Percentiles rank a stretch among this genome's conserved stretches.
Conservation (phyloP, 257 asterid species). For the Solanum chilense region DNA sequence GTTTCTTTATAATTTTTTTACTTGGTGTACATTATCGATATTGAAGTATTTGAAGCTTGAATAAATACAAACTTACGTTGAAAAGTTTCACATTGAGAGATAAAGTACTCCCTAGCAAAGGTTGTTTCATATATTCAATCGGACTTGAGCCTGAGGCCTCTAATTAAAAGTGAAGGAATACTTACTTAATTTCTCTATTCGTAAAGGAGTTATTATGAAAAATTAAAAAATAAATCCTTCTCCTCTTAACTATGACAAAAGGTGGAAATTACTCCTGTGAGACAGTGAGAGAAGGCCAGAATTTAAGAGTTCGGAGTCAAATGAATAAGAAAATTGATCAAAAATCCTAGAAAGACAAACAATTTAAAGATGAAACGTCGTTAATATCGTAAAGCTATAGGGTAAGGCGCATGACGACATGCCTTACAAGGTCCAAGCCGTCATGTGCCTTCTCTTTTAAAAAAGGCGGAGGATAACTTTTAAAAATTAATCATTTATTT, state of each 20-base stretch:
- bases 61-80: neutral
- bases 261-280: neutral
- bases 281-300: neutral
- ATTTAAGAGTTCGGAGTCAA: neutral
- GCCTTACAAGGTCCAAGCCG: neutral
- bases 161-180: neutral
- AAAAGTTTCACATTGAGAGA: neutral
- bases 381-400: neutral
- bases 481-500: too few relatives aligned
- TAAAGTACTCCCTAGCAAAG: neutral
- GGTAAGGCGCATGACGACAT: neutral
- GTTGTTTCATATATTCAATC: accelerated
- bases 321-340: neutral
- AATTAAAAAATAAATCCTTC: neutral
- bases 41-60: neutral
- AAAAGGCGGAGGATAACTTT: neutral
- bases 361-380: neutral
- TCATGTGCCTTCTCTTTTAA: neutral
- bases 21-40: neutral
- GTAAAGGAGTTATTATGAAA: too few relatives aligned
- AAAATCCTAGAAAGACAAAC: too few relatives aligned
- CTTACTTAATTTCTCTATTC: too few relatives aligned
- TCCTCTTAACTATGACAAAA: neutral
- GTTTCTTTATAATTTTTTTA: neutral
- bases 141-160: neutral